Base-by-base conservation (phyloP, 208 protist genomes). In the Herpetomonas tarakana region DNA sequence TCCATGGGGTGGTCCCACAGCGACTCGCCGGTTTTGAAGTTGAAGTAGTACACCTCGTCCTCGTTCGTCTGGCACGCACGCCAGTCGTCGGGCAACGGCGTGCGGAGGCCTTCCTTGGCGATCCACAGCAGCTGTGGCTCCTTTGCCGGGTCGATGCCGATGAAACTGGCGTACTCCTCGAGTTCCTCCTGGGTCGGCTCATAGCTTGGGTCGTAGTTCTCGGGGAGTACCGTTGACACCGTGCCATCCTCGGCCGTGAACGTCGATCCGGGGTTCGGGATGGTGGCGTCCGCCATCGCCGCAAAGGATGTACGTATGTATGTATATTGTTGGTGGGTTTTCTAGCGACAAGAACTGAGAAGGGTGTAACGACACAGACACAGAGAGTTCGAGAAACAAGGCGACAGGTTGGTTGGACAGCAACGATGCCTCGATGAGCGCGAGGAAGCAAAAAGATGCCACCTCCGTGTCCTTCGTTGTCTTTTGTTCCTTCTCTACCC, bases 1-100 rank as follows among this genome's bases (percentile, higher is more conserved):
- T 98, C 96, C 65, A 92, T 77, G 12, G 96, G 96, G 73, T 98
- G 95, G 51, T 97, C 94, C 95, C 96, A 98, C 30, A 88, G 79
- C 41, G 74, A 92, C 35, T 97, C 84, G 24, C 88, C 91, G 9
- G 87, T 93, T 14, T 58, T 35, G 52, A 97, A 97, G 83, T 98
- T 97, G 73, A 97, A 98, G 79, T 98, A 98, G 68, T 98, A 98
- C 18, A 98, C 72, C 44, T 97, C 89, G 26, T 83, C 85, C 22
- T 96, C 79, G 18, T 74, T 58, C 1, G 93, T 95, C 56, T 96
- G 83, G 71, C 93, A 97, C 3, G 90, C 85, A 50, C 86, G 92
- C 96, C 96, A 98, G 25, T 86, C 79, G 4, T 73, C 69, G 0
- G 96, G 95, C 35, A 98, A 81, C 19, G 94, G 88, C 1, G 94